Conservation (phyloP, 1,139 yeast species). For the Protomyces pachydermus region DNA sequence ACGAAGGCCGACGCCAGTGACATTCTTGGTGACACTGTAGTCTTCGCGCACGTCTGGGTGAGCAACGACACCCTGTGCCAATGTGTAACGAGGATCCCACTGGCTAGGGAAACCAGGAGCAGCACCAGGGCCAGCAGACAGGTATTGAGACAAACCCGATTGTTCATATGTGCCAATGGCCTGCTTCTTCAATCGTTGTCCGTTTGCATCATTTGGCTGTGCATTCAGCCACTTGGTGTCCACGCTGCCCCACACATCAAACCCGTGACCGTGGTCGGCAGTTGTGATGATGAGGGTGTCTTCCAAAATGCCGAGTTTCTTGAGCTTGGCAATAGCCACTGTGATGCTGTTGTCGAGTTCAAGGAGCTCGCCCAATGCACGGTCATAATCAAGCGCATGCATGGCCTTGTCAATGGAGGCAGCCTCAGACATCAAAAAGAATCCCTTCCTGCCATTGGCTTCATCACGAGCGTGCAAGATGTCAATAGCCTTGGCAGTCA, state of each 20-base stretch:
- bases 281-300: slow-evolving; percentile 7
- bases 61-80: slow-evolving; percentile 2
- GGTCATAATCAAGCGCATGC: slow-evolving; percentile 10
- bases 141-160: slow-evolving; percentile 3
- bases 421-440: slow-evolving; percentile 10
- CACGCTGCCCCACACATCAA: slow-evolving; percentile 4
- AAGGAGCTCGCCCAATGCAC: slow-evolving; percentile 5
- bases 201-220: neutral
- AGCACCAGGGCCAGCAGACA: neutral
- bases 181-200: neutral
- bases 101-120: slow-evolving; percentile 6
- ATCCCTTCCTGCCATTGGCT: neutral
- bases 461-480: slow-evolving; percentile 8
- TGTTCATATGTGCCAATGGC: slow-evolving; percentile 2
- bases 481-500: slow-evolving; percentile 11
- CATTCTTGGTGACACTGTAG: slow-evolving; percentile 2
- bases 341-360: slow-evolving; percentile 6
- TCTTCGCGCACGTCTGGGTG: slow-evolving; percentile 14
- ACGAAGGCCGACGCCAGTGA: slow-evolving; percentile 1
- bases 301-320: neutral
- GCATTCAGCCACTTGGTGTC: neutral
- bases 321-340: neutral
- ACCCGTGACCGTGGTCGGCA: slow-evolving; percentile 13
- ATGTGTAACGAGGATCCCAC: slow-evolving; percentile 12
- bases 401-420: slow-evolving; percentile 5